phyloP scores from a whole-genome alignment of 192 early-diverging fungal species.

The Linnemannia exigua region DNA sequence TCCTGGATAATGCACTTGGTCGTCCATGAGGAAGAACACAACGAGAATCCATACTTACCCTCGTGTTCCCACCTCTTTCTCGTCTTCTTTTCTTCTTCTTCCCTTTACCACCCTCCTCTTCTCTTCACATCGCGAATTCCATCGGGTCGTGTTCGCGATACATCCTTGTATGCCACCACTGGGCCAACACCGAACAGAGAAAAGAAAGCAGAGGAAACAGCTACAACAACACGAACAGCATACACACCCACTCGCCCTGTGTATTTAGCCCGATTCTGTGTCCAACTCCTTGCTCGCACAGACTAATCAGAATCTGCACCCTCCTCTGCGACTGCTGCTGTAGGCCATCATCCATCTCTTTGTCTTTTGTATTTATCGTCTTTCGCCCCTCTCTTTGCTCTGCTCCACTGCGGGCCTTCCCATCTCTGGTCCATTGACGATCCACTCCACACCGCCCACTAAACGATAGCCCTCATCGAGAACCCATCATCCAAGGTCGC shows the following conservation, averaged over 20 bases:
- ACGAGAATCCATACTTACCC: not conserved
- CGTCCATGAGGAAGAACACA: not conserved
- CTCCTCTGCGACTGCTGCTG: not conserved
- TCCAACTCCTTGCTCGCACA: not conserved
- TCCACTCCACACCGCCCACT: conserved; percentile 15
- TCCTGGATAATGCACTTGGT: not conserved
- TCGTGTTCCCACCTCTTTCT: not conserved
- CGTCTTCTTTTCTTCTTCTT: not conserved
- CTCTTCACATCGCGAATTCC: conserved; percentile 2
- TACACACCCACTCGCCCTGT: not conserved
- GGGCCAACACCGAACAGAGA: conserved; percentile 1
- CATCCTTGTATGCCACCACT: conserved; percentile 14
- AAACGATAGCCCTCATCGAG: not conserved
- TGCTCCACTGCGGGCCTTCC: not conserved
- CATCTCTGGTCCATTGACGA: not conserved
- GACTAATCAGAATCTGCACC: not conserved
- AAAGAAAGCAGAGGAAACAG: not conserved
- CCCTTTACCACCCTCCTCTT: not conserved
- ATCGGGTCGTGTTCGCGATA: conserved; percentile 3
- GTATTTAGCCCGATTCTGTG: conserved; percentile 9
- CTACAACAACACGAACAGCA: not conserved
- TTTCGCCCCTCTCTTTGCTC: not conserved
- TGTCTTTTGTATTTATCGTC: not conserved
- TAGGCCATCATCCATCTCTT: not conserved
- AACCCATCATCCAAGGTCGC: not conserved